Evolutionary conservation across 192 early-diverging fungal genomes (phyloP), one percentile per base, ranked within the genome.

Genomic region (Dissophora globulifera): DNA sequence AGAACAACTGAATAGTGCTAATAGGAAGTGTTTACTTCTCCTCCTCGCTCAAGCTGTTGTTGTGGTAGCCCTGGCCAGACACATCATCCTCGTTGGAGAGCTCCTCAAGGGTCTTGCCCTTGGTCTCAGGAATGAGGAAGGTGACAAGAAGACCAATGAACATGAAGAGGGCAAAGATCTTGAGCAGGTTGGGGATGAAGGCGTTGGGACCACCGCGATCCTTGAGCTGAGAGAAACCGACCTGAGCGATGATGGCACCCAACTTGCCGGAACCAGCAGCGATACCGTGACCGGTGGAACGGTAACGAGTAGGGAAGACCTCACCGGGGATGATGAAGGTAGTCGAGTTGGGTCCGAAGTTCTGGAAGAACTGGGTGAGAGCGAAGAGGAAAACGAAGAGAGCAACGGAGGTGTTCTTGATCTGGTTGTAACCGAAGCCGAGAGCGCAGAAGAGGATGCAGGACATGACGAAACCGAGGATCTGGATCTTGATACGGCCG

Each of bases 341-440:
- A n/a, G 94, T 98, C 26, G 85, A 79, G 82, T 98, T 98, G 60
- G 96, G 96, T 10, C 96, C 96, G 82, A 93, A 96, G 88, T 96
- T 93, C 85, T 91, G 92, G 88, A 95, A 92, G 78, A 93, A 83
- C 65, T 89, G 85, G 13, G 88, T 87, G 29, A 86, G 62, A 7
- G 88, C 85, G 54, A 87, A 92, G 43, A 91, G 75, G 12, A 91
- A 83, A 81, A 88, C 67, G 61, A 88, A 85, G 22, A 68, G 74
- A 15, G 81, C 72, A 0, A 79, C 63, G 0, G 87, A 86, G 46
- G 76, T 78, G 79, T 88, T 83, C 40, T 83, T 67, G 40, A 91
- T 81, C 49, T 78, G 69, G 78, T 87, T 62, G 81, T 90, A 91
- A 25, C 78, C 86, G 58, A 85, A 89, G 46, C 86, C 88, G 52